phyloP scores from a whole-genome alignment of 129 eudicot species.

The Helianthus tuberosus region DNA sequence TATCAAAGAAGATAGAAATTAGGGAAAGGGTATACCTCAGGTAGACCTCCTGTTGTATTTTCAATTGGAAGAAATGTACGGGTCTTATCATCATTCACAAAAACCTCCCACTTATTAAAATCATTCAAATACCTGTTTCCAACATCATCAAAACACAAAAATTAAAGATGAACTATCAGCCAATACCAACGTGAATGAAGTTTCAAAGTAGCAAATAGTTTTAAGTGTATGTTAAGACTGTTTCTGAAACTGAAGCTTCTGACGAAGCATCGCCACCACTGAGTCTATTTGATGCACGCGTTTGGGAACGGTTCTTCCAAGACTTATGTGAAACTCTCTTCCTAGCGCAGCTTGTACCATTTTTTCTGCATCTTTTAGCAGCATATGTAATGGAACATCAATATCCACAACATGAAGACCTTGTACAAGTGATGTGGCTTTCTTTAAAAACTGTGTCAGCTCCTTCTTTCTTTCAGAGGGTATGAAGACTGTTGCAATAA shows the following conservation, averaged over 20 bases:
- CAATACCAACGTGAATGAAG: neutral
- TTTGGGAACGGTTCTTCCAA: constrained; percentile 91
- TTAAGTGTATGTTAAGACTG: no score
- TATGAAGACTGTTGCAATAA: no score
- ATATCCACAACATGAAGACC: no score
- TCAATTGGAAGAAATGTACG: constrained; percentile 84
- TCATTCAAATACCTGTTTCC: constrained; percentile 74
- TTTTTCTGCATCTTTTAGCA: constrained; percentile 56
- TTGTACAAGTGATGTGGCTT: no score
- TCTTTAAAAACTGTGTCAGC: no score
- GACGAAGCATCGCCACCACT: constrained; percentile 79
- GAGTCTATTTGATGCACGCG: constrained; percentile 91
- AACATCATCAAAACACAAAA: constrained; percentile 13
- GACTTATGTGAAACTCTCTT: constrained; percentile 86
- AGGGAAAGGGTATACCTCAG: no score
- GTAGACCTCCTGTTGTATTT: constrained; percentile 43
- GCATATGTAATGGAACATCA: constrained; percentile 59
- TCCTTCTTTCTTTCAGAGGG: no score
- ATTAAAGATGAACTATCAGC: constrained; percentile 9
- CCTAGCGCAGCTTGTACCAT: constrained; percentile 68
- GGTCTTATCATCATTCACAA: constrained; percentile 81
- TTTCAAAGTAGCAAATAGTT: no score
- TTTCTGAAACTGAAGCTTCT: no score
- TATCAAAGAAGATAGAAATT: no score
- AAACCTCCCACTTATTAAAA: constrained; percentile 88